Evolutionary conservation across 768 basidiomycete genomes (phyloP).

Genomic region (Rhodotorula graminis): DNA sequence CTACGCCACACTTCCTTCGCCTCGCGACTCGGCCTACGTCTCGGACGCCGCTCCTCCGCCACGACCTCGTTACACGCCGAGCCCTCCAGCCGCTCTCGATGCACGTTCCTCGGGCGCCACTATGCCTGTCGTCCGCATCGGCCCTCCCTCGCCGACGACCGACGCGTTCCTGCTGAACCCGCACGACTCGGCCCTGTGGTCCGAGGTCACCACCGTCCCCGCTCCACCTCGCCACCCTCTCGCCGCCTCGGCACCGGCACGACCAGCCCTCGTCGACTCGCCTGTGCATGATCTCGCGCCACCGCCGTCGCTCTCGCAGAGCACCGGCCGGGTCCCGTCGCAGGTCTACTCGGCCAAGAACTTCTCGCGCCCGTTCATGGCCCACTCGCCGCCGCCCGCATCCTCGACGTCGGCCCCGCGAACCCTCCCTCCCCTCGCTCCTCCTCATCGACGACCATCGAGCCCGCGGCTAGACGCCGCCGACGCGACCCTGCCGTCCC

Average conservation of each 20-base stretch:
- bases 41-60: neutral
- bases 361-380: constrained; percentile 28
- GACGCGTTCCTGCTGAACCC: neutral
- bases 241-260: neutral
- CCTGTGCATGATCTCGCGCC: neutral
- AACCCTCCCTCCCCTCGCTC: neutral
- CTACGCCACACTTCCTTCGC: constrained; percentile 18
- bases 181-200: constrained; percentile 10
- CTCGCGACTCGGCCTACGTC: constrained; percentile 1
- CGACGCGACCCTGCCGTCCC: constrained; percentile 1
- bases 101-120: neutral
- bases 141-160: constrained; percentile 10
- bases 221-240: neutral
- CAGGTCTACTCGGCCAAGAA: constrained; percentile 14
- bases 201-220: neutral
- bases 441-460: neutral
- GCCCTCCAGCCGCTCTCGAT: neutral
- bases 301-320: neutral
- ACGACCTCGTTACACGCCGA: neutral
- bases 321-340: neutral
- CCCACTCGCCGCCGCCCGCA: neutral
- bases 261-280: neutral
- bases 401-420: neutral
- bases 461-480: neutral
- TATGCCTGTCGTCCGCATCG: constrained; percentile 16